A percentile compares a stretch with the other conserved stretches of the same genome.
Evolutionary conservation across 306 rosid species (phyloP).

Genomic region (Castanopsis chinensis): DNA sequence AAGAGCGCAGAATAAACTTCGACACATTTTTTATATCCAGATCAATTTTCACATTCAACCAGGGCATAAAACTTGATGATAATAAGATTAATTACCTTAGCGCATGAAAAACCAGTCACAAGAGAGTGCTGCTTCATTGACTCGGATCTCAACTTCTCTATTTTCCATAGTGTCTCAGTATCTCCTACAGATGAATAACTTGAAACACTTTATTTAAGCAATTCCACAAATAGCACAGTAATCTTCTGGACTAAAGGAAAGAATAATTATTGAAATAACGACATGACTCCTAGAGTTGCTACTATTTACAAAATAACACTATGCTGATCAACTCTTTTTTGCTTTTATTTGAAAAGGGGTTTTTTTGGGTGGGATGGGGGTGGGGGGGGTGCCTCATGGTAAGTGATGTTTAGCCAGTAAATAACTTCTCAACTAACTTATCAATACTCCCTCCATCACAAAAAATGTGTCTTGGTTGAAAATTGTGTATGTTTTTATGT

Average conservation of each 20-base stretch:
- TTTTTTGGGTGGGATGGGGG: background rate
- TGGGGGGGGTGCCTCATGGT: background rate
- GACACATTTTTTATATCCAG: slow-evolving; percentile 4
- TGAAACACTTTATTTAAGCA: slow-evolving; percentile 16
- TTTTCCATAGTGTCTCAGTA: slow-evolving; percentile 60
- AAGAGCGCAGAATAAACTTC: background rate
- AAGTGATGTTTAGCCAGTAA: background rate
- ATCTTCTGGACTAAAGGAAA: slow-evolving; percentile 8
- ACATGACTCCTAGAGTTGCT: background rate
- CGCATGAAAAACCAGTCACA: slow-evolving; percentile 69
- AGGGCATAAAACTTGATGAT: background rate
- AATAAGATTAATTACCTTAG: slow-evolving; percentile 51
- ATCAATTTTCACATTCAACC: slow-evolving; percentile 4
- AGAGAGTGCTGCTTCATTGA: slow-evolving; percentile 66
- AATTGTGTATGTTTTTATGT: background rate
- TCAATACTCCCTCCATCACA: background rate
- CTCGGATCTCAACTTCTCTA: slow-evolving; percentile 72
- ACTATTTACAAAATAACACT: background rate
- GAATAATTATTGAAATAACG: slow-evolving; percentile 6
- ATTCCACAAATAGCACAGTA: background rate
- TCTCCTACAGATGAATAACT: slow-evolving; percentile 54
- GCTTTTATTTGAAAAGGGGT: too few species aligned
- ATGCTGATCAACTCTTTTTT: background rate
- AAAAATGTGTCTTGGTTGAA: background rate
- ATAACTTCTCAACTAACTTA: background rate